phyloP scores from a whole-genome alignment of 441 rosid genomes.

The Mallotus japonicus region DNA sequence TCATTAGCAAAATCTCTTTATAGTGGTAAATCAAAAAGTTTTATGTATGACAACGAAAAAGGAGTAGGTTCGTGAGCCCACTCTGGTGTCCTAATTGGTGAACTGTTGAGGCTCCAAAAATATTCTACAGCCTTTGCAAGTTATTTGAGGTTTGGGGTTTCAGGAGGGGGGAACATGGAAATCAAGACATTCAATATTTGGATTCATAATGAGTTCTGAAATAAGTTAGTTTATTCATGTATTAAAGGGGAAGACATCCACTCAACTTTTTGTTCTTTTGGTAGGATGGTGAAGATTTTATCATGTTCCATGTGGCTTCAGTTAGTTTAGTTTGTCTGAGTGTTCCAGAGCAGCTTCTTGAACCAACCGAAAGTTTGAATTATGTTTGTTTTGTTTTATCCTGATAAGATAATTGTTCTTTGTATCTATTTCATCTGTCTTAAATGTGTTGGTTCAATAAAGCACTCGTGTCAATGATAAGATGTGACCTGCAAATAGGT shows the following conservation, averaged over 20 bases:
- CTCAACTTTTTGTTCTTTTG: not conserved
- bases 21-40: conserved; percentile 23
- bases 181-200: not conserved
- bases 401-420: not conserved
- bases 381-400: not conserved
- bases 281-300: not conserved
- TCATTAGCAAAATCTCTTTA: conserved; percentile 22
- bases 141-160: not conserved
- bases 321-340: not conserved
- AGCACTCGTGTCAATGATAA: not conserved
- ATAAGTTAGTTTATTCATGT: conserved; percentile 3
- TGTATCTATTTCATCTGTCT: not conserved
- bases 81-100: not conserved
- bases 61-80: conserved; percentile 9
- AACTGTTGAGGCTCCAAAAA: not conserved
- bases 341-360: conserved; percentile 3
- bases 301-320: not conserved
- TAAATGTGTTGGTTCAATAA: too few relatives aligned
- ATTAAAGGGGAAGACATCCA: not conserved
- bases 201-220: not conserved
- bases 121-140: not conserved
- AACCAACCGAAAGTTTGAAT: conserved; percentile 5
- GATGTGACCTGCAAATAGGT: not conserved
- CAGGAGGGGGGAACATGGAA: not conserved
- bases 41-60: conserved; percentile 11